Evolutionary conservation across 805 yeast species (phyloP).

Genomic region (Limtongia smithiae): DNA sequence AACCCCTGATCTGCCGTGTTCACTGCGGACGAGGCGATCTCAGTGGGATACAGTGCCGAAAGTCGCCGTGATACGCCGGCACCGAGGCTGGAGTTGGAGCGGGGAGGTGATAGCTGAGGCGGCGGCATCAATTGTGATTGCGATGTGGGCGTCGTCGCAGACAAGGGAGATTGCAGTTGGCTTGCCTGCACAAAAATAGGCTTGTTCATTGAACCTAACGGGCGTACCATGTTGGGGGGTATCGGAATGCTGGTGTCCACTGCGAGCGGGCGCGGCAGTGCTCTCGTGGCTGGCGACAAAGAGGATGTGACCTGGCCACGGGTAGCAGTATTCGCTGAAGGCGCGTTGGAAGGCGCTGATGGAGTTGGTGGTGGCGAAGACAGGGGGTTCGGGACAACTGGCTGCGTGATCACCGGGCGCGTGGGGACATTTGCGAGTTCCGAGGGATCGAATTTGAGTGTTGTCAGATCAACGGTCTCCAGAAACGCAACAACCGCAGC

Average conservation of each 20-base stretch:
- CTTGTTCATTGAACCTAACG: too few relatives aligned
- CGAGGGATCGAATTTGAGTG: slow-evolving; percentile 34
- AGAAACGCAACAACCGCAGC: slow-evolving; percentile 44
- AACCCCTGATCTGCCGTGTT: slow-evolving; percentile 34
- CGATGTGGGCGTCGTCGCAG: too few relatives aligned
- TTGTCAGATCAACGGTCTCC: slow-evolving; percentile 37
- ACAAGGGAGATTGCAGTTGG: not conserved
- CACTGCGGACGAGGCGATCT: slow-evolving; percentile 32
- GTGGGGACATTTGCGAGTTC: slow-evolving; percentile 23
- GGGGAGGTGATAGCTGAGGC: not conserved
- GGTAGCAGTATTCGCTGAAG: too few relatives aligned
- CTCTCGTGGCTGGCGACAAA: too few relatives aligned
- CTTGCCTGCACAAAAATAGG: slow-evolving; percentile 5
- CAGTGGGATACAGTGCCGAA: slow-evolving; percentile 27
- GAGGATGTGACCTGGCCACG: slow-evolving; percentile 38
- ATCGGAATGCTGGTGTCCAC: not conserved
- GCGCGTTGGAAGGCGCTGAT: too few relatives aligned
- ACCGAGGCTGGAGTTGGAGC: not conserved
- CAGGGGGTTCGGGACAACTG: slow-evolving; percentile 2
- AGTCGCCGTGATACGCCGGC: too few relatives aligned
- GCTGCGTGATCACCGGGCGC: slow-evolving; percentile 11
- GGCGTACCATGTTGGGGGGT: not conserved
- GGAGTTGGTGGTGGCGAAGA: slow-evolving; percentile 5
- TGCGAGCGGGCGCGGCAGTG: slow-evolving; percentile 2
- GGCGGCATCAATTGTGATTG: not conserved